A percentile compares a stretch with the other conserved stretches of the same genome.
These are phyloP conservation scores for Gyrodon lividus DNA, from an alignment of 768 basidiomycete species.

Conservation along the genomic window DNA sequence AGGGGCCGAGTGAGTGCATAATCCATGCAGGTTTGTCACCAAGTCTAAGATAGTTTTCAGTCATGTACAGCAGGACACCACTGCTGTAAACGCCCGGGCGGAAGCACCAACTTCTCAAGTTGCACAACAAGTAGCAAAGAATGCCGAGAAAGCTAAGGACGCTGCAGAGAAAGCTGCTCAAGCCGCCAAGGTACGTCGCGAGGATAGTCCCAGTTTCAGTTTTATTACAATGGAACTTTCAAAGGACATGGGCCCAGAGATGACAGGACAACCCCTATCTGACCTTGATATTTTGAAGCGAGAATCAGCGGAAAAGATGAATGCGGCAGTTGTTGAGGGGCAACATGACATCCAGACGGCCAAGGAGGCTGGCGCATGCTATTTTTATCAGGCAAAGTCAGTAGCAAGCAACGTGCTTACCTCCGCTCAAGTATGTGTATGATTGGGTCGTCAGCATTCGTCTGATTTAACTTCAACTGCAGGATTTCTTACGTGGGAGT, in stretches of 20 bases:
- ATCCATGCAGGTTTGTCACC: not conserved
- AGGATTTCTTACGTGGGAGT: not conserved
- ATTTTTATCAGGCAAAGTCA: conserved; percentile 55
- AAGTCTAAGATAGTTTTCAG: conserved; percentile 14
- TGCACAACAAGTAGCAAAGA: conserved; percentile 46
- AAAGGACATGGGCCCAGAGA: conserved; percentile 17
- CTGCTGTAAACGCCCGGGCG: conserved; percentile 52
- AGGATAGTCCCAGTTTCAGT: not conserved
- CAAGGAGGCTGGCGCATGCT: conserved; percentile 45
- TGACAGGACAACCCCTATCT: conserved; percentile 35
- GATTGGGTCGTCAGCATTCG: not conserved
- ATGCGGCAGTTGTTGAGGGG: conserved; percentile 58
- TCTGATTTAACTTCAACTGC: not conserved
- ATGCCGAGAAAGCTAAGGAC: conserved; percentile 43
- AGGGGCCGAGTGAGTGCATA: conserved; percentile 33
- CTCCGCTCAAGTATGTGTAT: not conserved
- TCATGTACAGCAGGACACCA: conserved; percentile 44
- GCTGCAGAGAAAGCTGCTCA: conserved; percentile 53
- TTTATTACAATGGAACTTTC: not conserved
- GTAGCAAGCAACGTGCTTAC: conserved; percentile 42
- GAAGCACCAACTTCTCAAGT: conserved; percentile 43
- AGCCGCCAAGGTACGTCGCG: conserved; percentile 46
- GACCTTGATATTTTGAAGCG: conserved; percentile 37
- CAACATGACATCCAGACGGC: conserved; percentile 47
- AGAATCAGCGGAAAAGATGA: conserved; percentile 41